Evolutionary conservation across 495 filamentous ascomycete species (phyloP).

Genomic region (Glutinoglossum americanum): DNA sequence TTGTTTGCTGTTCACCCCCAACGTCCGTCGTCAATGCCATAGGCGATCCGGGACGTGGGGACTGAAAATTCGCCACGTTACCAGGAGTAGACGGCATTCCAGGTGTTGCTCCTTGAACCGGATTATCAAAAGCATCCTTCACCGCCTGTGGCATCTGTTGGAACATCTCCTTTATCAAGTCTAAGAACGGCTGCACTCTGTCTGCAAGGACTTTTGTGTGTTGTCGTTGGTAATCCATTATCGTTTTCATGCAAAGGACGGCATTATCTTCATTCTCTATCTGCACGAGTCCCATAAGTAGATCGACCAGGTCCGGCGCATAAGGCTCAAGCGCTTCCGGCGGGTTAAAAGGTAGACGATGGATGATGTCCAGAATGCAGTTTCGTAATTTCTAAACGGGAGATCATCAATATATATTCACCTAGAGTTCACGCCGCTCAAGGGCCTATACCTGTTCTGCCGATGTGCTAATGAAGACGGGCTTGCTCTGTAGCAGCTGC

Average conservation of each 20-base stretch:
- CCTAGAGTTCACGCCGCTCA: background rate
- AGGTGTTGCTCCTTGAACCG: conserved; percentile 37
- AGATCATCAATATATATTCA: background rate
- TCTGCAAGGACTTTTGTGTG: conserved; percentile 59
- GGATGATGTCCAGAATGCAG: conserved; percentile 81
- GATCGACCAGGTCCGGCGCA: conserved; percentile 64
- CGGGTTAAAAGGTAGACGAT: conserved; percentile 66
- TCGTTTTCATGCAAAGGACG: conserved; percentile 88
- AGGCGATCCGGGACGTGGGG: conserved; percentile 74
- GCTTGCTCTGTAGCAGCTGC: conserved; percentile 61
- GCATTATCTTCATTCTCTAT: conserved; percentile 97
- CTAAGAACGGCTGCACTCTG: conserved; percentile 75
- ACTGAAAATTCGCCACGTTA: conserved; percentile 55
- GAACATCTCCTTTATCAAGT: conserved; percentile 88
- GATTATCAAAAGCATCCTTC: conserved; percentile 73
- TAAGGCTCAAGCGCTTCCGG: conserved; percentile 68
- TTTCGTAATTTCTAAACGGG: conserved; percentile 60
- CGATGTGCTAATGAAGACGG: conserved; percentile 75
- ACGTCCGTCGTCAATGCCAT: conserved; percentile 49
- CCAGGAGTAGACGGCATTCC: conserved; percentile 60
- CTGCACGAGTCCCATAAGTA: conserved; percentile 68
- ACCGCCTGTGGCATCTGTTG: conserved; percentile 84
- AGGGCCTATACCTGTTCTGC: conserved; percentile 45
- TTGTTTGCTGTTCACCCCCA: conserved; percentile 57
- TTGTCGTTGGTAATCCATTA: conserved; percentile 87